Base-by-base conservation (phyloP, 108 stramenopile genomes). In the Chaetoceros muelleri region DNA sequence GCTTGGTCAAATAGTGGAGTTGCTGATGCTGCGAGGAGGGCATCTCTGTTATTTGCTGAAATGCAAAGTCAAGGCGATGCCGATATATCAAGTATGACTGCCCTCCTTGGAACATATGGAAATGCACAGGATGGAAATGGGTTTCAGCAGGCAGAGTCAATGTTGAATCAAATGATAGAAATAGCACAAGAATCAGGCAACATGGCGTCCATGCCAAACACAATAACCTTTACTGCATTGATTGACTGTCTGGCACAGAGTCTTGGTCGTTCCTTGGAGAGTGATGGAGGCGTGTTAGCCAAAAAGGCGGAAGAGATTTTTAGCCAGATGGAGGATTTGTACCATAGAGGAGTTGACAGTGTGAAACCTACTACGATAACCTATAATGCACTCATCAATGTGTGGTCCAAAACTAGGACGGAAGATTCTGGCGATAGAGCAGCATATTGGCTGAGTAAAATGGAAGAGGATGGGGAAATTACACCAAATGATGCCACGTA, bases 291-390 rank as follows among this genome's bases (percentile, higher is more conserved):
- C 8, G 77, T 71, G 17, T 51, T 73, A 5, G 82, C 87, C 18
- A 65, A 67, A 40, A 67, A 69, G 8, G 87, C 87, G 2, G 81
- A 81, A 46, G 53, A 76, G 53, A 65, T 85, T 23, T 53, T 89
- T 30, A 58, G 78, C 29, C 68, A 71, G 7, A 84, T 89, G 84
- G 81, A 82, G 48, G 44, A 60, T 18, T 46, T 71, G 21, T 80
- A 74, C 52, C 60, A 54, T 22, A 49, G 53, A 21, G 79, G 81
- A 17, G 60, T 81, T 25, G 74, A 74, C 8, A 56, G 73, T 24
- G 70, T 81, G n/a, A 67, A 65, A 55, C 84, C 83, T 0, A 82
- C 70, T 23, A 83, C 80, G 8, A 64, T 76, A 2, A 76, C 71
- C 24, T 81, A 61, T 67, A 81, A 81, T 55, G 60, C 80, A 13